Conservation (phyloP, 1,284 basidiomycete species). For the Pascua guehoae region DNA sequence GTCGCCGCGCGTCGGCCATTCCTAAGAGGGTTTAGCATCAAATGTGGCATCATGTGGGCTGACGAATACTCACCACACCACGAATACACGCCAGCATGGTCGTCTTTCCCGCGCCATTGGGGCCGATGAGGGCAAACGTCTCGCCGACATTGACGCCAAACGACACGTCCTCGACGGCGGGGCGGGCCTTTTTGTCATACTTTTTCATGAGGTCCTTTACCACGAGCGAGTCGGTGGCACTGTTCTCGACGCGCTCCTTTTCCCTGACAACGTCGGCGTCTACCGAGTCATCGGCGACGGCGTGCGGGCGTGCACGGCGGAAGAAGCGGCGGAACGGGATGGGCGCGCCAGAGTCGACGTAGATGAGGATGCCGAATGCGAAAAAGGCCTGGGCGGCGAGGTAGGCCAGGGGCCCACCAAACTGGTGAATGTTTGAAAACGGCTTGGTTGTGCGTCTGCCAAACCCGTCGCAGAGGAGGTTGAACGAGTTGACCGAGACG, state of each 20-base stretch:
- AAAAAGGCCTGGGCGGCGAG: conserved; percentile 59
- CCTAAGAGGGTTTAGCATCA: not conserved
- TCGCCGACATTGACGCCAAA: conserved; percentile 64
- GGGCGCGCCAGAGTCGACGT: conserved; percentile 60
- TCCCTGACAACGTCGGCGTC: conserved; percentile 56
- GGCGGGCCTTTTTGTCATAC: conserved; percentile 54
- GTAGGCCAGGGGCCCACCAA: conserved; percentile 71
- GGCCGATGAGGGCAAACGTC: conserved; percentile 69
- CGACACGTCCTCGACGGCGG: conserved; percentile 68
- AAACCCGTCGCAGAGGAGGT: conserved; percentile 64
- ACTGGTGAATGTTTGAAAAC: conserved; percentile 59
- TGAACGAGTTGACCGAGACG: conserved; percentile 72
- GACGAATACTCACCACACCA: conserved; percentile 20
- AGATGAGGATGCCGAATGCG: conserved; percentile 60
- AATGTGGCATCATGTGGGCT: not conserved
- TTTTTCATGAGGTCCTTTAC: conserved; percentile 66
- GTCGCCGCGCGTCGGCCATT: conserved; percentile 60
- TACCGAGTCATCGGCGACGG: not conserved
- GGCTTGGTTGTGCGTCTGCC: conserved; percentile 54
- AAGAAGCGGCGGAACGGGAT: conserved; percentile 27
- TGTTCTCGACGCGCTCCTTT: conserved; percentile 50
- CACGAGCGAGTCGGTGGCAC: conserved; percentile 57
- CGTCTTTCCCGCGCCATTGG: conserved; percentile 73
- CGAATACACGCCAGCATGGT: conserved; percentile 54
- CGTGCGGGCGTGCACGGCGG: not conserved